Base-by-base conservation (phyloP, 108 stramenopile genomes). In the Aurantiochytrium sp. region DNA sequence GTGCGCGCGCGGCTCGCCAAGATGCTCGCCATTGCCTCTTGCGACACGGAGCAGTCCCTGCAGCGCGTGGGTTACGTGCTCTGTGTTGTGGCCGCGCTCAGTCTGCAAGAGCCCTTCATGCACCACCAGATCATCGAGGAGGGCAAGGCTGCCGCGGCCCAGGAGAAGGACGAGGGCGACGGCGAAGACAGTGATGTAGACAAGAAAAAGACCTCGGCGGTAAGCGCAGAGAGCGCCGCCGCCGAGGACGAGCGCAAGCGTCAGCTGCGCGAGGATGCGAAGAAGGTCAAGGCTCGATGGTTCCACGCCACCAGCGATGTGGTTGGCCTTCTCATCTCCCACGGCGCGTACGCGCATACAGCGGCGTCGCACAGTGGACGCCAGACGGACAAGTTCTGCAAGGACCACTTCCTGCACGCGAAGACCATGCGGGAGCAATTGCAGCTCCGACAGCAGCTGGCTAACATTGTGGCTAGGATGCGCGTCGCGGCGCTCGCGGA, bases 141-240 rank as follows among this genome's bases (percentile, higher is more conserved):
- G 54, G 86, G 55, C 19, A 52, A 52, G 34, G 36, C n/a, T 15
- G 4, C 86, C 5, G 30, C 8, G 15, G 55, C 36, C 32, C 36
- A 22, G 55, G 48, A 15, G 8, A 27, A 54, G 24, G 5, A 0
- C 17, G 52, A 85, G 17, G 55, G 37, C 21, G 27, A 42, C 30
- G 17, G 52, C 1, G 52, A 89, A 27, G 90, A 90, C 2, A 87
- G 89, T 17, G 89, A 89, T 45, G 92, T 89, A 5, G 90, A 92
- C 19, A 90, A 85, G 55, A 69, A n/a, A n/a, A n/a, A n/a, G n/a
- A n/a, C n/a, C n/a, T n/a, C n/a, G n/a, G n/a, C n/a, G n/a, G n/a
- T n/a, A n/a, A n/a, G n/a, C n/a, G n/a, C n/a, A n/a, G n/a, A n/a
- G n/a, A n/a, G n/a, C n/a, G n/a, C n/a, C n/a, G n/a, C n/a, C 19